Conservation (phyloP, 495 filamentous ascomycete species). For the Neurospora discreta region DNA sequence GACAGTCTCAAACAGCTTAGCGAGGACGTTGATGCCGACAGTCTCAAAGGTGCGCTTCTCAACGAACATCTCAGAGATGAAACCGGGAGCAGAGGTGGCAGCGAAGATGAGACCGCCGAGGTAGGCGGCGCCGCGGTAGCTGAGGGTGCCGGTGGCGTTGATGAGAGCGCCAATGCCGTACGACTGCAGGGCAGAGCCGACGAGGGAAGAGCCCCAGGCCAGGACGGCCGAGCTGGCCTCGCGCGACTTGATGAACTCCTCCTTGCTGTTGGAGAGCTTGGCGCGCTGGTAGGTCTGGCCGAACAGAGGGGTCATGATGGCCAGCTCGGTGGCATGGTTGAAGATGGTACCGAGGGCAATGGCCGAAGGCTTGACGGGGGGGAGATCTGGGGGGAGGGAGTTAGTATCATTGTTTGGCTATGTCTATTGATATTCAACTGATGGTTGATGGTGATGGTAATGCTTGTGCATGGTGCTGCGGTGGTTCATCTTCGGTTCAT, state of each 20-base stretch:
- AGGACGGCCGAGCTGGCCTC: slow-evolving; percentile 80
- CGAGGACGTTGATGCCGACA: slow-evolving; percentile 70
- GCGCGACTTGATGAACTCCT: slow-evolving; percentile 90
- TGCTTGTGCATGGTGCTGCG: neutral
- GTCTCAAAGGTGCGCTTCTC: slow-evolving; percentile 89
- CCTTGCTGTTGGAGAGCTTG: slow-evolving; percentile 83
- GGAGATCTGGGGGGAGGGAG: slow-evolving; percentile 52
- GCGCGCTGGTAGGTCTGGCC: slow-evolving; percentile 92
- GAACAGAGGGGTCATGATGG: slow-evolving; percentile 77
- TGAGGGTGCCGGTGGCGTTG: slow-evolving; percentile 87
- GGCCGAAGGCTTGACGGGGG: slow-evolving; percentile 93
- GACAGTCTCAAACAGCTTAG: slow-evolving; percentile 84
- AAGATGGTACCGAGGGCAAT: slow-evolving; percentile 93
- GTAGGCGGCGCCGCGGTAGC: slow-evolving; percentile 95
- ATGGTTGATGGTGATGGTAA: neutral
- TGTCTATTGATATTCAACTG: no score
- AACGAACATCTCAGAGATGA: slow-evolving; percentile 74
- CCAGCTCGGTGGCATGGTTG: slow-evolving; percentile 61
- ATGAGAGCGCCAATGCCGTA: slow-evolving; percentile 93
- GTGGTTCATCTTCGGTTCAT: neutral
- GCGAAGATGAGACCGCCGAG: slow-evolving; percentile 84
- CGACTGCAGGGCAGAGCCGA: slow-evolving; percentile 80
- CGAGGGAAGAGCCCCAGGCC: slow-evolving; percentile 80
- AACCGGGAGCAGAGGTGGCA: slow-evolving; percentile 78
- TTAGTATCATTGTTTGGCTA: neutral